phyloP scores from a whole-genome alignment of 2,329 filamentous ascomycete species.

The Grosmannia clavigera region DNA sequence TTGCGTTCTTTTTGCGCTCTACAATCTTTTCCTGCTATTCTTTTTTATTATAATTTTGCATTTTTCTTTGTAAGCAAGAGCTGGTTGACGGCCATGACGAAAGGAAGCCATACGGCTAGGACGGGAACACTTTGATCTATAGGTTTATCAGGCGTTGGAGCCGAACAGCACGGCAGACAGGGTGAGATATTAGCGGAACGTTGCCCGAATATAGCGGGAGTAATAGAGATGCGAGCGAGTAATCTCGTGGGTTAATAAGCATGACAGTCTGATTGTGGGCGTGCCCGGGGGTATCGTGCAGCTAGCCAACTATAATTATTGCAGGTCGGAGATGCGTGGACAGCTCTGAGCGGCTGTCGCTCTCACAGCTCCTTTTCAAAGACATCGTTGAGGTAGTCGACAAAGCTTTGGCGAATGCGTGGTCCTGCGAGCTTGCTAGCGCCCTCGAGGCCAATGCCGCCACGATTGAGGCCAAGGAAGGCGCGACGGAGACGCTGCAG shows the following conservation, averaged over 20 bases:
- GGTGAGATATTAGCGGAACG: neutral
- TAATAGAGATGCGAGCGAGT: neutral
- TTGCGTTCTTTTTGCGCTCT: neutral
- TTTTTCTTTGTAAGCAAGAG: neutral
- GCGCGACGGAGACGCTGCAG: constrained; percentile 67
- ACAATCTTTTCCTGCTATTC: neutral
- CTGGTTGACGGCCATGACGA: neutral
- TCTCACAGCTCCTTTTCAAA: constrained; percentile 45
- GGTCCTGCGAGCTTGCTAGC: constrained; percentile 40
- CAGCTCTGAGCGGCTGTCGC: too few relatives aligned
- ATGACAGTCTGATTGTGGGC: neutral
- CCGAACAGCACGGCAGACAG: neutral
- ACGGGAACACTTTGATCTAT: neutral
- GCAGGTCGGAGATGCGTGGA: too few relatives aligned
- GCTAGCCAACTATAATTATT: neutral
- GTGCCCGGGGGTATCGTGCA: neutral
- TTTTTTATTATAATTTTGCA: neutral
- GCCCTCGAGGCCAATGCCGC: constrained; percentile 46
- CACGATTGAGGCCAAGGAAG: constrained; percentile 65
- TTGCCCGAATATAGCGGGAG: neutral
- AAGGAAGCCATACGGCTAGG: neutral
- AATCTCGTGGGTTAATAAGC: too few relatives aligned
- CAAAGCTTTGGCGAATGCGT: constrained; percentile 50
- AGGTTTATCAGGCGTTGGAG: neutral
- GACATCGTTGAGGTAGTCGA: constrained; percentile 52